A percentile compares a stretch with the other conserved stretches of the same genome.
These are phyloP conservation scores for Heimioporus sp. DNA, from an alignment of 768 basidiomycete species.

Conservation along the genomic window DNA sequence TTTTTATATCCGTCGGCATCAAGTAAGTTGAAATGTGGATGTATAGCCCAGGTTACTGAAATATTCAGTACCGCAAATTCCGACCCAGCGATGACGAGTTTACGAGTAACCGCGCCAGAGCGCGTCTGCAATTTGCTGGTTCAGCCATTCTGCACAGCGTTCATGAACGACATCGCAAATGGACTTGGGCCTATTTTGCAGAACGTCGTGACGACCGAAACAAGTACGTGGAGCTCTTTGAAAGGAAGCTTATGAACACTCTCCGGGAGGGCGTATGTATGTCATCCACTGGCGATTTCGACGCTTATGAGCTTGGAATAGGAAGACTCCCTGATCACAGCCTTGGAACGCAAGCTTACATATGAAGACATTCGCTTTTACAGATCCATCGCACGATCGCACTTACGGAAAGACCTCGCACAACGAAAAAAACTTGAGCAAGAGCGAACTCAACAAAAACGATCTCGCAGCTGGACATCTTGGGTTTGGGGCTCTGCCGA, in stretches of 20 bases:
- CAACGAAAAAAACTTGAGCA: slow-evolving; percentile 64
- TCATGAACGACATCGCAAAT: slow-evolving; percentile 75
- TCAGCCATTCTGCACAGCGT: slow-evolving; percentile 80
- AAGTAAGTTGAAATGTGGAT: slow-evolving; percentile 43
- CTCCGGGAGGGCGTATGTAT: slow-evolving; percentile 53
- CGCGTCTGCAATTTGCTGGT: slow-evolving; percentile 75
- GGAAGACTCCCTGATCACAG: slow-evolving; percentile 55
- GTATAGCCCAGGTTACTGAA: slow-evolving; percentile 7
- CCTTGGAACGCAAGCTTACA: slow-evolving; percentile 76
- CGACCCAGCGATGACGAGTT: slow-evolving; percentile 66
- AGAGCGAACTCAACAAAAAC: slow-evolving; percentile 56
- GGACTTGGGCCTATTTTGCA: slow-evolving; percentile 91
- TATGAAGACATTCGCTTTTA: slow-evolving; percentile 98
- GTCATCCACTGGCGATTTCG: neutral
- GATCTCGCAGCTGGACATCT: slow-evolving; percentile 57
- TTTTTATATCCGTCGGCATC: slow-evolving; percentile 82
- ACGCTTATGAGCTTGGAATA: slow-evolving; percentile 20
- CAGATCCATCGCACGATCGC: slow-evolving; percentile 89
- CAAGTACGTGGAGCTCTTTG: slow-evolving; percentile 81
- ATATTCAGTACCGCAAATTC: slow-evolving; percentile 69
- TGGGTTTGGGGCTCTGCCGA: slow-evolving; percentile 84
- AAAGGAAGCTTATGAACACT: slow-evolving; percentile 60
- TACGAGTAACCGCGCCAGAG: slow-evolving; percentile 54
- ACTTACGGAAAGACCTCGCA: slow-evolving; percentile 80
- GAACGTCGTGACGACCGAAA: slow-evolving; percentile 87